Conservation (phyloP, 305 asterid species). For the Fraxinus greggii region DNA sequence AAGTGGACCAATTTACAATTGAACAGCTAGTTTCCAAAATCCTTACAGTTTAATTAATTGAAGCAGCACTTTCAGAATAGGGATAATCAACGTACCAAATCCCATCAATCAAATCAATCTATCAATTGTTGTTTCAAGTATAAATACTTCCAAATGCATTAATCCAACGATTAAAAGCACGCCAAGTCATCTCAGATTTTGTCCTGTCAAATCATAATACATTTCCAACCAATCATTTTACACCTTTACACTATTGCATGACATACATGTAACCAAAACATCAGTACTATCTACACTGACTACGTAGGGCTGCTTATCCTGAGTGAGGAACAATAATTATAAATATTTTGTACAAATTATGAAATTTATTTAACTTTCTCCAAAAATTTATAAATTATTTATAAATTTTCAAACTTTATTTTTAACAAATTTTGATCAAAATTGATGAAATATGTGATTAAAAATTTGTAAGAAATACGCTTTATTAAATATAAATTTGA, state of each 20-base stretch:
- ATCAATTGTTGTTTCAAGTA: neutral
- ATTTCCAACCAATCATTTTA: neutral
- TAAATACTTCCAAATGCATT: neutral
- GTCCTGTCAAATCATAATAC: neutral
- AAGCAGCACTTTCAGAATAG: neutral
- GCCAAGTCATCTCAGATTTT: neutral
- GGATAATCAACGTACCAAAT: neutral
- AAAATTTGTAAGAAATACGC: no score
- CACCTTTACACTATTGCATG: neutral
- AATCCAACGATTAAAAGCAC: neutral
- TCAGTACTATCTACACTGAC: neutral
- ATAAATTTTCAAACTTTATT: no score
- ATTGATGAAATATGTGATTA: no score
- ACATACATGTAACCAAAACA: neutral
- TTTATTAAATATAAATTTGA: no score
- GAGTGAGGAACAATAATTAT: neutral
- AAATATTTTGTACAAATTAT: no score
- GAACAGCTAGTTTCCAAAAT: neutral
- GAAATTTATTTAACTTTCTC: no score
- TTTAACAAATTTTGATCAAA: no score
- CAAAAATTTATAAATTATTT: no score
- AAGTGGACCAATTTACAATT: neutral
- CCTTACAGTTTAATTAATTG: neutral
- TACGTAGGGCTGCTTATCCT: neutral
- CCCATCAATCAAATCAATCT: neutral